These are phyloP conservation scores for Zygoascus tannicola DNA, from an alignment of 805 yeast genomes.

Conservation along the genomic window DNA sequence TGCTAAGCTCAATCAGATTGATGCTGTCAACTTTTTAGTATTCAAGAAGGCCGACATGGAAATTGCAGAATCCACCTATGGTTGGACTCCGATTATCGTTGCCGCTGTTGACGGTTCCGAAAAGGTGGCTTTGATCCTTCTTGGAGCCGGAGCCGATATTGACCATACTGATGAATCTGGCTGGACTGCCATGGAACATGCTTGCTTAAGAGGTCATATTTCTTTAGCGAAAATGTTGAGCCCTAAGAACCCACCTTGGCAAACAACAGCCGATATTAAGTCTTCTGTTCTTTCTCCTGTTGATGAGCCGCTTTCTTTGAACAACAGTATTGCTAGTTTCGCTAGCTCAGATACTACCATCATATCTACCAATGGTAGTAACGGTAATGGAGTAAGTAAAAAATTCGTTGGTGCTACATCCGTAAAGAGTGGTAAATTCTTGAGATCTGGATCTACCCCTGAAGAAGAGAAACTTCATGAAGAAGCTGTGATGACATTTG, in stretches of 20 bases:
- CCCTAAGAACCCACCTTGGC: conserved; percentile 14
- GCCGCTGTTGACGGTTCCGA: conserved; percentile 80
- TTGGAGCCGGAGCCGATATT: conserved; percentile 44
- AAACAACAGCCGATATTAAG: neutral
- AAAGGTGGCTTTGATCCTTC: conserved; percentile 47
- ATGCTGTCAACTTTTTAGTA: conserved; percentile 48
- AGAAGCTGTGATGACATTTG: conserved; percentile 71
- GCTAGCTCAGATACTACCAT: neutral
- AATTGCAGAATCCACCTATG: conserved; percentile 65
- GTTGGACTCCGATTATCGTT: conserved; percentile 89
- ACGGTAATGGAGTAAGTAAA: conserved; percentile 6
- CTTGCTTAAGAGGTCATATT: conserved; percentile 80
- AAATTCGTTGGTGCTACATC: conserved; percentile 24
- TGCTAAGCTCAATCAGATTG: conserved; percentile 48
- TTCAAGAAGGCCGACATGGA: conserved; percentile 61
- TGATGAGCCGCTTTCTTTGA: neutral
- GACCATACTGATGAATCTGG: conserved; percentile 70
- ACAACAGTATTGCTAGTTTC: neutral
- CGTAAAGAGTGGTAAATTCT: conserved; percentile 7
- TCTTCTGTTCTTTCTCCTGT: conserved; percentile 1
- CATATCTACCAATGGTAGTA: conserved; percentile 1
- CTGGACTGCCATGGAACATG: conserved; percentile 98
- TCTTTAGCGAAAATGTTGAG: conserved; percentile 51
- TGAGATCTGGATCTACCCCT: neutral
- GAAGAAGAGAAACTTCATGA: conserved; percentile 1